These are phyloP conservation scores for Mycena latifolia DNA, from an alignment of 768 basidiomycete species.

Conservation along the genomic window DNA sequence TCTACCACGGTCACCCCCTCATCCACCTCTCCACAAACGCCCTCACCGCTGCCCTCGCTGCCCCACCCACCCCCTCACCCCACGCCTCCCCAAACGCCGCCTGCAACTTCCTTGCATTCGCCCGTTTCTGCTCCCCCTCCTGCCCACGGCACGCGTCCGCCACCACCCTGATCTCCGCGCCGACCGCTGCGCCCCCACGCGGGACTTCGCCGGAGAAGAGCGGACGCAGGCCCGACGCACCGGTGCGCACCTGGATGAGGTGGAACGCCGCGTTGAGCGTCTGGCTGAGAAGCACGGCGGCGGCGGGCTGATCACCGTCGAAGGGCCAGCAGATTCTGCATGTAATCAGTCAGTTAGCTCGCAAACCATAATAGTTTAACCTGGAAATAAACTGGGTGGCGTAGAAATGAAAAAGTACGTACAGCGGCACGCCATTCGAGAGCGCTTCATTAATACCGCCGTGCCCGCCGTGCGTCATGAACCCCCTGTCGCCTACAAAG, in stretches of 20 bases:
- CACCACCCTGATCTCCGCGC: conserved; percentile 24
- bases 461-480: conserved; percentile 23
- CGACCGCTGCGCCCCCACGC: conserved; percentile 34
- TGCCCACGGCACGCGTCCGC: conserved; percentile 24
- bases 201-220: conserved; percentile 26
- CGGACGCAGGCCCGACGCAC: conserved; percentile 30
- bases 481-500: conserved; percentile 15
- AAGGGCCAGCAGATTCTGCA: conserved; percentile 44
- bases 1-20: background rate
- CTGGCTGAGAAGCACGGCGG: conserved; percentile 31
- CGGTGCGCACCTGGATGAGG: conserved; percentile 38
- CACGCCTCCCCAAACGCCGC: background rate
- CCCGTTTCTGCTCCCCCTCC: conserved; percentile 28
- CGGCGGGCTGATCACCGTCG: conserved; percentile 37
- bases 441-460: conserved; percentile 19
- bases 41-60: background rate
- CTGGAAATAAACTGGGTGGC: no score
- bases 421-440: conserved; percentile 17
- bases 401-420: background rate
- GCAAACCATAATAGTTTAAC: no score
- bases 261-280: conserved; percentile 38
- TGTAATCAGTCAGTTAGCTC: no score
- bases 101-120: no score
- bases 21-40: background rate
- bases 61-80: background rate